These are phyloP conservation scores for Suhomyces prunicola DNA, from an alignment of 805 yeast genomes.

Conservation along the genomic window DNA sequence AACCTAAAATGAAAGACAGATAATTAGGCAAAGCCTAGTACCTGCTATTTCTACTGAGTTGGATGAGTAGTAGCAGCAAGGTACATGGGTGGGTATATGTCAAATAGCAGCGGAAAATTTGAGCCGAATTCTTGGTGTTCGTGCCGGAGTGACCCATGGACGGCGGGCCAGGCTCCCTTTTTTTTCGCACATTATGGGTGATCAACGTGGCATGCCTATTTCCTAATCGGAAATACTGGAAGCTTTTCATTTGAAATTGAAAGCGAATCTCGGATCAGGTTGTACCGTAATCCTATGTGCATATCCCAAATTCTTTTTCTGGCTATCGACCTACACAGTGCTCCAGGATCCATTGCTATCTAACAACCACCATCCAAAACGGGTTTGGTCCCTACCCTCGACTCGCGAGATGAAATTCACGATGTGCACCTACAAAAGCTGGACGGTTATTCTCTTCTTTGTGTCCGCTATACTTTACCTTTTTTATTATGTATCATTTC, in stretches of 20 bases:
- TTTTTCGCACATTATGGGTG: neutral
- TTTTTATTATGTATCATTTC: neutral
- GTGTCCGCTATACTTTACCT: neutral
- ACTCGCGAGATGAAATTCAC: neutral
- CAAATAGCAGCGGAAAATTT: too few species aligned
- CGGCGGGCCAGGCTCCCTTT: neutral
- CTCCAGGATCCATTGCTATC: neutral
- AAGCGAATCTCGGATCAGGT: neutral
- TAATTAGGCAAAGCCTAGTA: neutral
- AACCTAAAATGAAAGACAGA: neutral
- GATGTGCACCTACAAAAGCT: neutral
- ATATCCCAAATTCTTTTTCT: neutral
- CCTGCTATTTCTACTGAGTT: neutral
- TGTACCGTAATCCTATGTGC: neutral
- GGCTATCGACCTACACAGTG: neutral
- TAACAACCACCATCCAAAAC: neutral
- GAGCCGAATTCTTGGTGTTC: neutral
- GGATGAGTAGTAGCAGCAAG: neutral
- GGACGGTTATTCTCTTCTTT: neutral
- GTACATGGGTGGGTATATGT: neutral
- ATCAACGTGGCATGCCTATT: neutral
- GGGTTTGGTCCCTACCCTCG: neutral
- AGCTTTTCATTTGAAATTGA: neutral
- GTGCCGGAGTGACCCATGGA: neutral
- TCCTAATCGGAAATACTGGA: neutral